Evolutionary conservation across 2,329 filamentous ascomycete genomes (phyloP), one percentile per base, ranked within the genome.

Genomic region (Pestalotiopsis fici): DNA sequence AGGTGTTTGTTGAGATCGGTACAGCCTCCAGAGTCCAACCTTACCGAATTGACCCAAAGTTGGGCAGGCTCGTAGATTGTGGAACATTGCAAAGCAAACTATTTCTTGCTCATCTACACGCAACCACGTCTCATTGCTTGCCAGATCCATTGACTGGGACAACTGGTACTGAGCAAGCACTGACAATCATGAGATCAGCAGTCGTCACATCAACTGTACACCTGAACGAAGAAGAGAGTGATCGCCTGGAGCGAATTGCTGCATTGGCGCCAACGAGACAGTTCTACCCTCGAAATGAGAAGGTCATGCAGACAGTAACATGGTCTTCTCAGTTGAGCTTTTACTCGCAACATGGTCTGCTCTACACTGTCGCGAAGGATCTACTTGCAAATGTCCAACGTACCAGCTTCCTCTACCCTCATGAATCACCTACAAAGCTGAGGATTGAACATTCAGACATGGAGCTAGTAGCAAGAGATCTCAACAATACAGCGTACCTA

Each of bases 111-210:
- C 85, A 85, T 31, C 74, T 90, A 0, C 87, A 90, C 68, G 86
- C 83, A 0, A 66, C 88, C 0, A 90, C 88, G 0, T 86, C 87
- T 0, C 81, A 82, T 61, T 86, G 80, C 28, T 74, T 88, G 0
- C 82, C 83, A 0, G 87, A 90, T 69, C 76, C 75, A 0, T 76
- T 89, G 0, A 86, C 83, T 0, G 59, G 71, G 0, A 74, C 76
- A 4, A 90, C 86, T 0, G 88, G 88, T 0, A 88, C 86, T 0
- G 87, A 90, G 69, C 74, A 85, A 59, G 85, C 87, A 0, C 70
- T 90, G 0, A 69, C 72, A 0, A 85, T 87, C 1, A 72, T 90
- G 0, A 56, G 67, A 0, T 86, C 84, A 0, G 85, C 85, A 0
- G 79, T 85, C 0, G 74, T 88, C 0, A 72, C 76, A 21, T 90